phyloP scores from a whole-genome alignment of 768 basidiomycete species.

The Daedalea quercina region DNA sequence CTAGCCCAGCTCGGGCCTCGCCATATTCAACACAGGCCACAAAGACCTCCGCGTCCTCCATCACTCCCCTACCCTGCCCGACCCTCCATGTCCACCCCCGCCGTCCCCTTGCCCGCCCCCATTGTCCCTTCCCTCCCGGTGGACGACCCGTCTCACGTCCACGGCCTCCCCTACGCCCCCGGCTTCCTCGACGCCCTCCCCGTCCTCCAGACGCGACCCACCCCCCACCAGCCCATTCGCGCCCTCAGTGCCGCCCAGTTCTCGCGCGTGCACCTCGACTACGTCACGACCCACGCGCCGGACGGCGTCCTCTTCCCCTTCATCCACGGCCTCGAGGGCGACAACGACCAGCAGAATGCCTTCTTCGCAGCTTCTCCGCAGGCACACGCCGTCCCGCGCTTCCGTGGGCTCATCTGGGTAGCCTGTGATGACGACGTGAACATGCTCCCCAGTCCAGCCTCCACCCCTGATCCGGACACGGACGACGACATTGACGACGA shows the following conservation, averaged over 20 bases:
- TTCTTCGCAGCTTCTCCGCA: slow-evolving; percentile 53
- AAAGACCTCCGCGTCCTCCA: not conserved
- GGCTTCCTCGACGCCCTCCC: slow-evolving; percentile 17
- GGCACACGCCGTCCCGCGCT: slow-evolving; percentile 27
- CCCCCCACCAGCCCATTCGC: slow-evolving; percentile 34
- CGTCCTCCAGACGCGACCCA: slow-evolving; percentile 25
- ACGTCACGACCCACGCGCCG: slow-evolving; percentile 64
- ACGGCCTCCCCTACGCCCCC: slow-evolving; percentile 15
- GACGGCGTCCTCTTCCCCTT: slow-evolving; percentile 86
- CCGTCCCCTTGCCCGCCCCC: not conserved
- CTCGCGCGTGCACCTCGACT: slow-evolving; percentile 52
- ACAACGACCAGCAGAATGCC: slow-evolving; percentile 70
- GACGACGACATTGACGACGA: slow-evolving; percentile 28
- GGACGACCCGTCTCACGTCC: slow-evolving; percentile 1
- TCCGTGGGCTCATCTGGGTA: slow-evolving; percentile 78
- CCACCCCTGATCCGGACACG: not conserved
- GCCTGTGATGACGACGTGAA: slow-evolving; percentile 62
- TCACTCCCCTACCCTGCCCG: slow-evolving; percentile 2
- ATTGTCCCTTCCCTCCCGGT: not conserved
- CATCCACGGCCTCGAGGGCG: slow-evolving; percentile 79
- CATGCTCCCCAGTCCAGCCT: not conserved
- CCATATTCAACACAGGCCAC: not conserved
- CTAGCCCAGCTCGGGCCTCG: not conserved
- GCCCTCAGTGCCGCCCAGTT: slow-evolving; percentile 42
- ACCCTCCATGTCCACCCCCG: not conserved